Evolutionary conservation across 2,329 filamentous ascomycete genomes (phyloP).

Genomic region (Penicillium aurantiogriseum): DNA sequence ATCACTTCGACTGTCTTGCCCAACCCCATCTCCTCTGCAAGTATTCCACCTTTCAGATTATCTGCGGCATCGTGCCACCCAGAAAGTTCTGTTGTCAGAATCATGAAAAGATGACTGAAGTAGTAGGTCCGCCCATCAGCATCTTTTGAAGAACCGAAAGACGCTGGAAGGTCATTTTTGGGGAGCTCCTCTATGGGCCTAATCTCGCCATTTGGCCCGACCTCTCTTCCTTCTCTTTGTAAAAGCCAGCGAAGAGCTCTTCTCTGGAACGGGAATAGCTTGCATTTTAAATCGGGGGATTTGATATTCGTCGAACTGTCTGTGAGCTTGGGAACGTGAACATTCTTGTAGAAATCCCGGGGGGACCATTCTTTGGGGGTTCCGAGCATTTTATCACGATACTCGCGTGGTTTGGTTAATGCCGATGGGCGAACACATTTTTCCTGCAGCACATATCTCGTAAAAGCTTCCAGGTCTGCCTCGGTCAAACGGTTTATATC

Average conservation of each 20-base stretch:
- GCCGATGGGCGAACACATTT: constrained; percentile 7
- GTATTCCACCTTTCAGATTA: constrained; percentile 44
- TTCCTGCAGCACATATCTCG: constrained; percentile 31
- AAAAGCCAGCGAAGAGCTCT: constrained; percentile 50
- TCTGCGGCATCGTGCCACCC: constrained; percentile 33
- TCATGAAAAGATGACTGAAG: constrained; percentile 44
- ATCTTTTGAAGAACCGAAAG: constrained; percentile 41
- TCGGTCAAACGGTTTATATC: constrained; percentile 19
- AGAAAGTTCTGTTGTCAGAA: constrained; percentile 38
- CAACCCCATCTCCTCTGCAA: constrained; percentile 53
- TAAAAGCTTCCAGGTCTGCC: constrained; percentile 25
- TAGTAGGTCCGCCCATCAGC: constrained; percentile 40
- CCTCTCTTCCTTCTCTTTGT: constrained; percentile 42
- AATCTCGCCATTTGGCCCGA: constrained; percentile 34
- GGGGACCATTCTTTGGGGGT: constrained; percentile 29
- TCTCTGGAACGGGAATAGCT: constrained; percentile 51
- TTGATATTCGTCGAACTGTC: constrained; percentile 35
- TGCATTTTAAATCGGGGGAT: constrained; percentile 36
- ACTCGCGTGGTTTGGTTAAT: not conserved
- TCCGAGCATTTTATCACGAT: constrained; percentile 17
- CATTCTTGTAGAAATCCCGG: constrained; percentile 49
- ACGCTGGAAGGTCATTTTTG: constrained; percentile 31
- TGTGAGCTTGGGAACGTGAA: constrained; percentile 44
- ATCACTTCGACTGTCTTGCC: constrained; percentile 53
- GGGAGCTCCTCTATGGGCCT: constrained; percentile 14